Conservation (phyloP, 768 basidiomycete species). For the Mycena amicta region DNA sequence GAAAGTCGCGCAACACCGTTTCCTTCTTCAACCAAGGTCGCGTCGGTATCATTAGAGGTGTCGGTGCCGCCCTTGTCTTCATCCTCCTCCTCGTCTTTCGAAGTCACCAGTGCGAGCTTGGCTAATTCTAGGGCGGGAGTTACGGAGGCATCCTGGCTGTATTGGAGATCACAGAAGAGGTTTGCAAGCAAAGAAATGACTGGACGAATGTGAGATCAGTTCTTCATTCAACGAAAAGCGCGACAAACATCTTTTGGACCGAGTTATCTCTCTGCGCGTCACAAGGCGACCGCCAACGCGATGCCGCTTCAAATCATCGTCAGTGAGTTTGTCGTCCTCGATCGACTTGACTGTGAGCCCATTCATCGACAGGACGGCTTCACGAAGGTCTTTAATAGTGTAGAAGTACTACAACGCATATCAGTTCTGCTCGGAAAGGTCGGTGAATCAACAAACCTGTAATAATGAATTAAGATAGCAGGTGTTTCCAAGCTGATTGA, state of each 20-base stretch:
- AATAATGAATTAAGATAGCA: constrained; percentile 84
- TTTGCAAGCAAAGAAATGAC: constrained; percentile 81
- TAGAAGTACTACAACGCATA: constrained; percentile 78
- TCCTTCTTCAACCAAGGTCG: constrained; percentile 83
- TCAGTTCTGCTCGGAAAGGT: background rate
- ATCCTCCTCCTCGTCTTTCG: constrained; percentile 87
- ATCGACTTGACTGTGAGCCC: constrained; percentile 55
- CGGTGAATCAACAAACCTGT: constrained; percentile 48
- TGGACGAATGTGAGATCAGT: constrained; percentile 34
- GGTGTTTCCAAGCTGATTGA: constrained; percentile 88
- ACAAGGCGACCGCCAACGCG: constrained; percentile 88
- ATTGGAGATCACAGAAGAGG: constrained; percentile 78
- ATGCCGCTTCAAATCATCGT: constrained; percentile 80
- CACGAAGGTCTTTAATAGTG: constrained; percentile 88
- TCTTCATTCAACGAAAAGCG: constrained; percentile 6
- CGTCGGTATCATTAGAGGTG: constrained; percentile 85
- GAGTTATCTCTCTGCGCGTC: constrained; percentile 75
- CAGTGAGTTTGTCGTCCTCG: constrained; percentile 72
- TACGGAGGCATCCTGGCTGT: constrained; percentile 63
- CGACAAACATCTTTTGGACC: constrained; percentile 84
- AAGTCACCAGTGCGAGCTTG: constrained; percentile 88
- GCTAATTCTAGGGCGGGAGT: constrained; percentile 87
- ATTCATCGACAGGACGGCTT: constrained; percentile 66
- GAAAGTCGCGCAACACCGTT: constrained; percentile 46
- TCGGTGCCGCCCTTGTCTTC: constrained; percentile 76